phyloP scores from a whole-genome alignment of 1,284 basidiomycete genomes.

The Amylostereum chailletii region DNA sequence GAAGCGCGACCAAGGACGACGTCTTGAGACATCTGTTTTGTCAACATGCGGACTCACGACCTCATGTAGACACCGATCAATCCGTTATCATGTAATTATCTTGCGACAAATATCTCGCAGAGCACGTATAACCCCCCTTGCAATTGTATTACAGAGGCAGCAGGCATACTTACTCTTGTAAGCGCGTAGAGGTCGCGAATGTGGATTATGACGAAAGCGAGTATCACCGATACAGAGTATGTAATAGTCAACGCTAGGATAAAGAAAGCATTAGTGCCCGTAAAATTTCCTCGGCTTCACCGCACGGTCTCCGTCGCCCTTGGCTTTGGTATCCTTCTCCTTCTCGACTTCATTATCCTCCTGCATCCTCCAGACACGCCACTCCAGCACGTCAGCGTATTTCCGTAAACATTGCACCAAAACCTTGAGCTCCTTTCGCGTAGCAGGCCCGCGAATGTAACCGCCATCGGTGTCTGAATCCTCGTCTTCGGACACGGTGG shows the following conservation, averaged over 20 bases:
- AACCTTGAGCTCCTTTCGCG: slow-evolving; percentile 16
- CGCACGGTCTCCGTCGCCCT: slow-evolving; percentile 12
- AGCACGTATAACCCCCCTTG: no score
- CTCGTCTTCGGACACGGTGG: slow-evolving; percentile 16
- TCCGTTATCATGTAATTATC: no score
- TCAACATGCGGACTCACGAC: slow-evolving; percentile 10
- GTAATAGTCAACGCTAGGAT: no score
- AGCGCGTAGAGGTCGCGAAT: no score
- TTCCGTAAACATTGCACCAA: slow-evolving; percentile 22
- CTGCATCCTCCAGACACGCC: slow-evolving; percentile 23
- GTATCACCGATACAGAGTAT: no score
- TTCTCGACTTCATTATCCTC: slow-evolving; percentile 8
- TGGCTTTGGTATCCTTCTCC: slow-evolving; percentile 13
- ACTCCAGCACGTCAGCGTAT: slow-evolving; percentile 26
- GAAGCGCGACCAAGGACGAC: slow-evolving; percentile 36
- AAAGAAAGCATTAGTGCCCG: not conserved
- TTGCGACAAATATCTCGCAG: no score
- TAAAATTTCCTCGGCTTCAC: slow-evolving; percentile 17
- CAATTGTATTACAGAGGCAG: no score
- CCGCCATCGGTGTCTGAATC: slow-evolving; percentile 4
- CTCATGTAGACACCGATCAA: slow-evolving; percentile 3
- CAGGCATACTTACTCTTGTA: no score
- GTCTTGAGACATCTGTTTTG: slow-evolving; percentile 28
- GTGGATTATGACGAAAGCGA: no score
- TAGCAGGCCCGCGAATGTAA: slow-evolving; percentile 4